Percentiles rank a stretch among this genome's conserved stretches.
These are phyloP conservation scores for Platanthera guangdongensis DNA, from an alignment of 106 monocot genomes.

Conservation along the genomic window DNA sequence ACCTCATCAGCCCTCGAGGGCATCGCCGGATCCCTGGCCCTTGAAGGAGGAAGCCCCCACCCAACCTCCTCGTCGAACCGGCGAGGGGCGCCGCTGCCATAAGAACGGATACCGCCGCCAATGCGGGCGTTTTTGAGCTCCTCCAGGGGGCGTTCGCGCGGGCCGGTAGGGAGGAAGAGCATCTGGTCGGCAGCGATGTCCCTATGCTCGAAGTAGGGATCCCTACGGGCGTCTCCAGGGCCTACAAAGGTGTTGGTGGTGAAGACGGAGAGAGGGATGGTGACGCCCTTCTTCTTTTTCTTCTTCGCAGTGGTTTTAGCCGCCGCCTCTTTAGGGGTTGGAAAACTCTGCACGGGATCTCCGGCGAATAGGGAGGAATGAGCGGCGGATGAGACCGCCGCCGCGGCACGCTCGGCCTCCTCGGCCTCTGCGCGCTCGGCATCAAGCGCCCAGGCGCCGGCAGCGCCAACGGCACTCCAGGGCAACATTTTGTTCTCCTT, in stretches of 20 bases:
- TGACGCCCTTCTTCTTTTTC: conserved; percentile 34
- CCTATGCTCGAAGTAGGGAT: conserved; percentile 10
- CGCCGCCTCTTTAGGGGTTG: conserved; percentile 42
- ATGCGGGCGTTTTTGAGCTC: conserved; percentile 37
- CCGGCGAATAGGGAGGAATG: not conserved
- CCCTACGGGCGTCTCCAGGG: conserved; percentile 12
- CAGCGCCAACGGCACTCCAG: conserved; percentile 52
- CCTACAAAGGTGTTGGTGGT: conserved; percentile 23
- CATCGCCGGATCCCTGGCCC: conserved; percentile 21
- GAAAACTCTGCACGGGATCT: conserved; percentile 26
- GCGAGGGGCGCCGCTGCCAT: conserved; percentile 17
- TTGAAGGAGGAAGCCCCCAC: conserved; percentile 6
- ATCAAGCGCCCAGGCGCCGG: conserved; percentile 68
- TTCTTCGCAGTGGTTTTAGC: conserved; percentile 28
- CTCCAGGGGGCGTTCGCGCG: conserved; percentile 37
- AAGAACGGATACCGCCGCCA: conserved; percentile 47
- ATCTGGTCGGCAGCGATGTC: conserved; percentile 41
- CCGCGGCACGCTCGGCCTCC: conserved; percentile 21
- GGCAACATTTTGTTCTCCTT: conserved; percentile 18
- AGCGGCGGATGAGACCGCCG: not conserved
- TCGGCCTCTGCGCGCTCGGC: conserved; percentile 48
- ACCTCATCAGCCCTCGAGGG: conserved; percentile 59
- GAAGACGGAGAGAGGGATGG: conserved; percentile 17
- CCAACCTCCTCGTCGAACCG: conserved; percentile 23
- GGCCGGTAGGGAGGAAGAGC: conserved; percentile 39